These are phyloP conservation scores for Nitzschia inconspicua DNA, from an alignment of 108 stramenopile species.

Conservation along the genomic window DNA sequence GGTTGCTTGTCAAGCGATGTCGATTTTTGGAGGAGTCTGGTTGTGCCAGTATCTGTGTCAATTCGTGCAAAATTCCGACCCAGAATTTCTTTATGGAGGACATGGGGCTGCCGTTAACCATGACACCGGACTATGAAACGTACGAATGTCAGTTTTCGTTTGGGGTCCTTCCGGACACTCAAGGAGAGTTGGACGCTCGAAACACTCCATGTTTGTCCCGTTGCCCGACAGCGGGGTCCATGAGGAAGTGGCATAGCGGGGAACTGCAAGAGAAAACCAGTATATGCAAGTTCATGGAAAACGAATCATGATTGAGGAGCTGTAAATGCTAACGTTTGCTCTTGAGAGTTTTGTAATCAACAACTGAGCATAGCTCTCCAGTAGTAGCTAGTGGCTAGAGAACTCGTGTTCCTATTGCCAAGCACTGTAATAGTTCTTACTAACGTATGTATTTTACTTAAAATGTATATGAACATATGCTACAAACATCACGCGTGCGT, in stretches of 20 bases:
- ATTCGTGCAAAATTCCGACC: slow-evolving; percentile 92
- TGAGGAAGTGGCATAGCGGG: slow-evolving; percentile 56
- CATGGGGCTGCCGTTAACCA: slow-evolving; percentile 84
- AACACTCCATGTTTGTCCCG: slow-evolving; percentile 70
- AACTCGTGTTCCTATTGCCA: too few species aligned
- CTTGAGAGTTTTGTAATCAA: too few species aligned
- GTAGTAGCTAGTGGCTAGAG: too few species aligned
- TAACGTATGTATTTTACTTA: too few species aligned
- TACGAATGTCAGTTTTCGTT: slow-evolving; percentile 85
- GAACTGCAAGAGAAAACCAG: too few species aligned
- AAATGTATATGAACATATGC: too few species aligned
- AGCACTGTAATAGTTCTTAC: too few species aligned
- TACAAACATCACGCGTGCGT: too few species aligned
- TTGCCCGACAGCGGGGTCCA: slow-evolving; percentile 68
- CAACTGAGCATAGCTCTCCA: too few species aligned
- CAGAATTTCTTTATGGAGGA: slow-evolving; percentile 87
- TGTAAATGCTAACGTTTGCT: too few species aligned
- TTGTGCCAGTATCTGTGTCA: slow-evolving; percentile 91
- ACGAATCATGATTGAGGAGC: too few species aligned
- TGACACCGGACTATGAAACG: slow-evolving; percentile 87
- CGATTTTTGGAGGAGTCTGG: slow-evolving; percentile 88
- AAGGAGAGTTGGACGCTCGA: slow-evolving; percentile 60
- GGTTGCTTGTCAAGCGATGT: slow-evolving; percentile 88
- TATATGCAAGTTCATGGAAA: too few species aligned
- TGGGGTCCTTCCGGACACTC: slow-evolving; percentile 56